phyloP scores from a whole-genome alignment of 805 yeast genomes.

The Metschnikowia drakensbergensis region DNA sequence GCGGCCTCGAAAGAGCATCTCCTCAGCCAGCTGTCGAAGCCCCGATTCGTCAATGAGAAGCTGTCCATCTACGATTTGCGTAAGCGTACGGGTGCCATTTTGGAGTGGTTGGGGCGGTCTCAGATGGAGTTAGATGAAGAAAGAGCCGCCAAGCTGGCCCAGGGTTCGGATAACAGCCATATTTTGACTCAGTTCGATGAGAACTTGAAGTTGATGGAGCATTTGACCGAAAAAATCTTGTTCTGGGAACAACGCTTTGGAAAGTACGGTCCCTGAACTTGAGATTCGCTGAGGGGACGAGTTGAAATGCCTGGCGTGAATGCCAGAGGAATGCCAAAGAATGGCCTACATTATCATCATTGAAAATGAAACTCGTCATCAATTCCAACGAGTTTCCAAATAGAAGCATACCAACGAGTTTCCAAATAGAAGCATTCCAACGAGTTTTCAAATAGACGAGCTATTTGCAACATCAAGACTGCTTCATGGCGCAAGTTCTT shows the following conservation, averaged over 20 bases:
- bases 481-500: too few relatives aligned
- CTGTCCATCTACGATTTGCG: conserved; percentile 80
- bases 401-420: too few relatives aligned
- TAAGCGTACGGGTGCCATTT: conserved; percentile 80
- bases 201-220: conserved; percentile 65
- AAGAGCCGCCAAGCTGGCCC: conserved; percentile 13
- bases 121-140: conserved; percentile 80
- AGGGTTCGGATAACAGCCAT: conserved; percentile 6
- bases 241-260: conserved; percentile 78
- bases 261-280: conserved; percentile 38
- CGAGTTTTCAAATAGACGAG: too few relatives aligned
- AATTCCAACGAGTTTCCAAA: too few relatives aligned
- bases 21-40: conserved; percentile 70
- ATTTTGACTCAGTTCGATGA: conserved; percentile 41
- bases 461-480: too few relatives aligned
- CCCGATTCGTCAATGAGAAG: conserved; percentile 76
- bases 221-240: conserved; percentile 64
- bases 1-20: conserved; percentile 39
- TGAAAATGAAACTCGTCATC: too few relatives aligned
- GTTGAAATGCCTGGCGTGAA: too few relatives aligned
- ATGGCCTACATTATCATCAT: too few relatives aligned
- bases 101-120: conserved; percentile 86
- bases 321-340: too few relatives aligned
- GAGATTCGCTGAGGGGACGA: too few relatives aligned
- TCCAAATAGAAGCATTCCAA: too few relatives aligned